Evolutionary conservation across 2,329 filamentous ascomycete species (phyloP), one percentile per base, ranked within the genome.

Genomic region (Microsporum audouinii): DNA sequence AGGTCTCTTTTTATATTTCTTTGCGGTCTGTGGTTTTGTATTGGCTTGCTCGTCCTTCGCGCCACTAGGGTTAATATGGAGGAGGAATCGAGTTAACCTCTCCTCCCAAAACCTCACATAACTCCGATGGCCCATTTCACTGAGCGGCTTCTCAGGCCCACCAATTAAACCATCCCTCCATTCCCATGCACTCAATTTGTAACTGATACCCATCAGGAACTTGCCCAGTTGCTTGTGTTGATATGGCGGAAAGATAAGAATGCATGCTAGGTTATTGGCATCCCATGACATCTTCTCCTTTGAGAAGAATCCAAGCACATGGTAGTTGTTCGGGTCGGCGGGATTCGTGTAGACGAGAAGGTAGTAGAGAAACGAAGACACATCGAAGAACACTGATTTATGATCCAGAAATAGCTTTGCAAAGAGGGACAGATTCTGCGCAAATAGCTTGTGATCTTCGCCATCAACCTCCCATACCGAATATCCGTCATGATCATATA

Each of bases 201-300:
- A 99, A 41, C 89, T 95, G 1, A 94, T 84, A 3, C 89, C 91
- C 84, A 99, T 97, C 36, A 99, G 80, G 58, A 97, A 77, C 58
- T 89, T 85, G 0, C 94, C 94, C 0, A 97, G 81, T 0, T 92
- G 91, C 66, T 90, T 91, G 65, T 88, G 86, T 74, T 97, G 92
- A 85, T 92, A 97, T 0, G 94, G 94, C 0, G 94, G 94, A 70
- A 97, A 97, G 14, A 97, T 83, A 5, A 97, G 80, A 67, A 99
- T 99, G 71, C 94, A 99, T 0, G 94, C 94, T 3, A 99, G 81
- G 66, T 97, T 99, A 74, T 99, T 97, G 69, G 92, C 91, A 70
- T 99, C 94, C 92, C 94, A 99, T 2, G 90, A 96, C 80, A 96
- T 88, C 73, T 97, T 97, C 74, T 99, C 94, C 72, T 99, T 97